Percentiles rank a stretch among this genome's conserved stretches.
phyloP scores from a whole-genome alignment of 2,329 filamentous ascomycete species.

The Phaeomoniella chlamydospora region DNA sequence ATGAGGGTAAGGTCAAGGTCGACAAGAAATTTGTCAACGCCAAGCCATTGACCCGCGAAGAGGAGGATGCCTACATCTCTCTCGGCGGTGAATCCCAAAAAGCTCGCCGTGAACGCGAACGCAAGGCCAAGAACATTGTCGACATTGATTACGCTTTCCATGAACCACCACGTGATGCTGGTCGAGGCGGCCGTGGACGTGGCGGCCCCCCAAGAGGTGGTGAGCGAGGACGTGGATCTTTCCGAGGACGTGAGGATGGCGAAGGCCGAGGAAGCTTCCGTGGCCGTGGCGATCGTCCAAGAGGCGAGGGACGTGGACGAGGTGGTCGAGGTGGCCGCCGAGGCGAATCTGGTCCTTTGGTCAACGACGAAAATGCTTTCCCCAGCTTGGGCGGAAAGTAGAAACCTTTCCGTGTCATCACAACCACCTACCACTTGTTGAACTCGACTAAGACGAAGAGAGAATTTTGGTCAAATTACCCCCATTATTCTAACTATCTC shows the following conservation, averaged over 20 bases:
- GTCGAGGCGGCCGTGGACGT: slow-evolving; percentile 30
- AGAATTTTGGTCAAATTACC: too few relatives aligned
- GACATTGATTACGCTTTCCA: slow-evolving; percentile 78
- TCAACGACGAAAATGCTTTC: slow-evolving; percentile 13
- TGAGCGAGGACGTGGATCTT: slow-evolving; percentile 29
- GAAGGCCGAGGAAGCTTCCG: too few relatives aligned
- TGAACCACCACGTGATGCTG: slow-evolving; percentile 46
- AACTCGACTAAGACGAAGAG: too few relatives aligned
- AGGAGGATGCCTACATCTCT: slow-evolving; percentile 61
- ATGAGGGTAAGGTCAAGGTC: slow-evolving; percentile 68
- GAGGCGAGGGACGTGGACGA: slow-evolving; percentile 32
- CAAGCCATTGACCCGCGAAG: slow-evolving; percentile 49
- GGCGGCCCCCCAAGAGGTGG: slow-evolving; percentile 37
- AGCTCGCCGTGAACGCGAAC: slow-evolving; percentile 68
- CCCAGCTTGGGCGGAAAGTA: slow-evolving; percentile 13
- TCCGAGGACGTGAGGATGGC: slow-evolving; percentile 15
- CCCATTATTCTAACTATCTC: too few relatives aligned
- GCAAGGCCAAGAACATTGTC: slow-evolving; percentile 79
- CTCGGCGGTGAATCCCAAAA: slow-evolving; percentile 61
- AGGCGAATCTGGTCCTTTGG: slow-evolving; percentile 14
- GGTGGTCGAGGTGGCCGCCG: slow-evolving; percentile 21
- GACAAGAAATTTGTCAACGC: slow-evolving; percentile 90
- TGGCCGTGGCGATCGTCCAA: slow-evolving; percentile 17
- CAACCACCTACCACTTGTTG: too few relatives aligned
- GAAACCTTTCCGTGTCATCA: too few relatives aligned